Evolutionary conservation across 306 rosid genomes (phyloP).

Genomic region (Hippophae gyantsensis): DNA sequence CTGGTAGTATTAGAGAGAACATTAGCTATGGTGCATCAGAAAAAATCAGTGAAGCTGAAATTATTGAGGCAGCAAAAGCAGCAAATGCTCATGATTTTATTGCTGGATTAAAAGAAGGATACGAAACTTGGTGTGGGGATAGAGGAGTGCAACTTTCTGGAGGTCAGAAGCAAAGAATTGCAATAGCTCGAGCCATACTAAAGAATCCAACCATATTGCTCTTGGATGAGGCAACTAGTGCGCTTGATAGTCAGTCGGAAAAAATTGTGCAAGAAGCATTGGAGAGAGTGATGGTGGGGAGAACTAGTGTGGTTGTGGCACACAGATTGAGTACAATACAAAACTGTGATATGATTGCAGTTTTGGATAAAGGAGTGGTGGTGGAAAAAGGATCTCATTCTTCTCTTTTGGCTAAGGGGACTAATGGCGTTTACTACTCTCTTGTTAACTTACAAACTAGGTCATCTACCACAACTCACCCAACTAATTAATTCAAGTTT

Average conservation of each 20-base stretch:
- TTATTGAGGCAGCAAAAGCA: slow-evolving; percentile 55
- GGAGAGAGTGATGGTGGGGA: slow-evolving; percentile 79
- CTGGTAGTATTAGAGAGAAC: slow-evolving; percentile 67
- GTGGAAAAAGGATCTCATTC: slow-evolving; percentile 77
- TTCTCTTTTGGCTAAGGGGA: slow-evolving; percentile 44
- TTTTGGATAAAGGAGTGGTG: slow-evolving; percentile 66
- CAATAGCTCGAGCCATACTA: slow-evolving; percentile 77
- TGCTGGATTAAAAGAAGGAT: slow-evolving; percentile 57
- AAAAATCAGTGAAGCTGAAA: slow-evolving; percentile 41
- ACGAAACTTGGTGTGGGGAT: slow-evolving; percentile 68
- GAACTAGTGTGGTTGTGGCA: slow-evolving; percentile 90
- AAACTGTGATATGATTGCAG: slow-evolving; percentile 56
- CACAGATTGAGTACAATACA: slow-evolving; percentile 80
- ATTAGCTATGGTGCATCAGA: slow-evolving; percentile 45
- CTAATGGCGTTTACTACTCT: slow-evolving; percentile 56
- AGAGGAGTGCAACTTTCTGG: slow-evolving; percentile 78
- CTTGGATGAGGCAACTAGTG: slow-evolving; percentile 86
- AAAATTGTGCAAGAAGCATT: slow-evolving; percentile 71
- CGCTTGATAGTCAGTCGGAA: slow-evolving; percentile 76
- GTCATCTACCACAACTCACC: slow-evolving; percentile 10
- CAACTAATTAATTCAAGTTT: neutral
- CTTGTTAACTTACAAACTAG: slow-evolving; percentile 46
- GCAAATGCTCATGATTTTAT: slow-evolving; percentile 88
- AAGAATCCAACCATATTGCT: slow-evolving; percentile 53
- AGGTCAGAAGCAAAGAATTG: slow-evolving; percentile 87